Evolutionary conservation across 2,329 filamentous ascomycete genomes (phyloP).

Genomic region (Beauveria medogensis): DNA sequence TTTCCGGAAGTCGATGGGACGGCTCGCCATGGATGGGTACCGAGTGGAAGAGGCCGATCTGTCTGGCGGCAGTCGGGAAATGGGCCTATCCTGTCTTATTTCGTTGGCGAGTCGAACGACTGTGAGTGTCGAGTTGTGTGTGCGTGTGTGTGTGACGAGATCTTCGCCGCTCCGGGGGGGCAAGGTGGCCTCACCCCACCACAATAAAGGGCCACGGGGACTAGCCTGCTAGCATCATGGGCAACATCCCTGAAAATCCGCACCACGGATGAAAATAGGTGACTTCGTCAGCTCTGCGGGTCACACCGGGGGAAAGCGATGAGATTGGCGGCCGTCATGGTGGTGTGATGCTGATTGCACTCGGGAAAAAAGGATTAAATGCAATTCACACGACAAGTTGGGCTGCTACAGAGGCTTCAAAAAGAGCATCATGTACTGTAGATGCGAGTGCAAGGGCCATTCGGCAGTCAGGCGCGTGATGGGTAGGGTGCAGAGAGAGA

Average conservation of each 20-base stretch:
- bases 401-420: no score
- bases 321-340: neutral
- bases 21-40: neutral
- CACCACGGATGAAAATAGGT: neutral
- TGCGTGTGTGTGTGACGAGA: slow-evolving; percentile 1
- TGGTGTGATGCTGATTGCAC: no score
- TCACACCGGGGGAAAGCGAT: neutral
- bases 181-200: slow-evolving; percentile 2
- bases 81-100: neutral
- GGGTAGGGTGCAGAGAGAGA: neutral
- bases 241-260: neutral
- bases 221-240: neutral
- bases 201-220: neutral
- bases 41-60: neutral
- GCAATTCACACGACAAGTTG: no score
- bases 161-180: neutral
- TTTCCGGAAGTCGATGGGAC: neutral
- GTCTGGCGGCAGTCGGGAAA: neutral
- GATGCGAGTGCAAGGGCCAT: no score
- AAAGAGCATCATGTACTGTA: no score
- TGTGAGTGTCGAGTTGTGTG: neutral
- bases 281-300: neutral
- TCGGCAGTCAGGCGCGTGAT: neutral
- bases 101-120: neutral
- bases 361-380: no score